A percentile compares a stretch with the other conserved stretches of the same genome.
Conservation (phyloP, 1,284 basidiomycete genomes). For the Cryptococcus sp. region DNA sequence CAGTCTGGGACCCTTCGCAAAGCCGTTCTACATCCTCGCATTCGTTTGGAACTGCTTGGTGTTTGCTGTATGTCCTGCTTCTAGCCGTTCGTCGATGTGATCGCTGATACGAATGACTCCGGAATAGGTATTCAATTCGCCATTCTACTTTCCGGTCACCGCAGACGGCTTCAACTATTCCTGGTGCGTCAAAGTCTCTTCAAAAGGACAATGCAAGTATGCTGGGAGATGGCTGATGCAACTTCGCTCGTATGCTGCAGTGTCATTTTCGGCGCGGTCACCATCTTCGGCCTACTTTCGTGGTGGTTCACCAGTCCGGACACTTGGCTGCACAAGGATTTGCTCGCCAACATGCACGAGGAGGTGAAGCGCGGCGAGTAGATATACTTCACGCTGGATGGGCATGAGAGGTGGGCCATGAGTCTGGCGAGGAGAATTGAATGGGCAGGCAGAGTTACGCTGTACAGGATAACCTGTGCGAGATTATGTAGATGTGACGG, state of each 20-base stretch:
- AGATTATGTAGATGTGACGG: no score
- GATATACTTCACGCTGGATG: no score
- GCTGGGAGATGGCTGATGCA: neutral
- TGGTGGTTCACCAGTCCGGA: slow-evolving; percentile 8
- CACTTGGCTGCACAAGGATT: slow-evolving; percentile 5
- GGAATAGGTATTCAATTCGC: slow-evolving; percentile 55
- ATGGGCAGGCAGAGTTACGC: no score
- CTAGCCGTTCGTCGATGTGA: neutral
- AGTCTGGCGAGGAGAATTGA: neutral
- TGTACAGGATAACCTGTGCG: no score
- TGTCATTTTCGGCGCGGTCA: slow-evolving; percentile 10
- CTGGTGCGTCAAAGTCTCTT: neutral
- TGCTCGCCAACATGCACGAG: slow-evolving; percentile 5
- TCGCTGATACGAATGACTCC: neutral
- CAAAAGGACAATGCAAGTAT: neutral
- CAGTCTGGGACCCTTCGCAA: slow-evolving; percentile 65
- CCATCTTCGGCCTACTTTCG: slow-evolving; percentile 7
- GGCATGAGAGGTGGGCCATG: no score
- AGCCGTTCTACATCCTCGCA: slow-evolving; percentile 67
- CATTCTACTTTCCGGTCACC: slow-evolving; percentile 76
- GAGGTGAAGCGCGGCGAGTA: neutral
- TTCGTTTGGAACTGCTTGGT: slow-evolving; percentile 70
- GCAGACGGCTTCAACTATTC: slow-evolving; percentile 69
- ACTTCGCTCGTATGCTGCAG: neutral
- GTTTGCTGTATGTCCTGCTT: slow-evolving; percentile 59